phyloP scores from a whole-genome alignment of 2,329 filamentous ascomycete species.

The Cordyceps javanica region DNA sequence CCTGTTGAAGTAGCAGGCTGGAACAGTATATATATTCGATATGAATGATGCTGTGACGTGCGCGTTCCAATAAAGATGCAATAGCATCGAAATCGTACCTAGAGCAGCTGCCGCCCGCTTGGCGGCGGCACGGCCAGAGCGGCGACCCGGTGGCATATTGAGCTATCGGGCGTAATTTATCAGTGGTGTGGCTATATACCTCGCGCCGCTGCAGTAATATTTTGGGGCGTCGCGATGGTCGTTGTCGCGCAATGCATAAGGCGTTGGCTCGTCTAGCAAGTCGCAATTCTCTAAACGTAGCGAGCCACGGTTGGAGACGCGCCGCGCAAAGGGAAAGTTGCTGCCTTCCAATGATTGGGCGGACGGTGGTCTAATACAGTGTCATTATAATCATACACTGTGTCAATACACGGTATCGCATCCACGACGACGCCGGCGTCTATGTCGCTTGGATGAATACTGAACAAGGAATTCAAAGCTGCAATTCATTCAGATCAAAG shows the following conservation, averaged over 20 bases:
- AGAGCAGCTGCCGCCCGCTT: conserved; percentile 48
- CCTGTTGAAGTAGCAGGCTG: neutral
- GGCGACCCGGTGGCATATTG: conserved; percentile 30
- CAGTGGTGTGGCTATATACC: neutral
- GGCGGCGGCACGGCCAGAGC: conserved; percentile 48
- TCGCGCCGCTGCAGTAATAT: neutral
- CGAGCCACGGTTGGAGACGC: conserved; percentile 22
- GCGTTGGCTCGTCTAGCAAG: neutral
- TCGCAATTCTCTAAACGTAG: neutral
- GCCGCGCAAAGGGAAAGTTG: conserved; percentile 14
- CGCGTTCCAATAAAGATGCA: neutral
- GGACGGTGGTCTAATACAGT: neutral
- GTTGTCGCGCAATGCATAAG: neutral
- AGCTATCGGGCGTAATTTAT: neutral
- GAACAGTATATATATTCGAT: neutral
- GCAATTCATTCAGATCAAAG: neutral
- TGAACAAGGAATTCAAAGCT: neutral
- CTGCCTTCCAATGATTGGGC: conserved; percentile 22
- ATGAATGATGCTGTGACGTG: neutral
- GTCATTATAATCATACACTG: conserved; percentile 15
- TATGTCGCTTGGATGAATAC: neutral
- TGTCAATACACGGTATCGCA: conserved; percentile 12
- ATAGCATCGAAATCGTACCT: conserved; percentile 33
- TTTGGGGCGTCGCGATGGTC: neutral
- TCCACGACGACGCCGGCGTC: too few relatives aligned